phyloP scores from a whole-genome alignment of 306 rosid genomes.

The Medicago ruthenica region DNA sequence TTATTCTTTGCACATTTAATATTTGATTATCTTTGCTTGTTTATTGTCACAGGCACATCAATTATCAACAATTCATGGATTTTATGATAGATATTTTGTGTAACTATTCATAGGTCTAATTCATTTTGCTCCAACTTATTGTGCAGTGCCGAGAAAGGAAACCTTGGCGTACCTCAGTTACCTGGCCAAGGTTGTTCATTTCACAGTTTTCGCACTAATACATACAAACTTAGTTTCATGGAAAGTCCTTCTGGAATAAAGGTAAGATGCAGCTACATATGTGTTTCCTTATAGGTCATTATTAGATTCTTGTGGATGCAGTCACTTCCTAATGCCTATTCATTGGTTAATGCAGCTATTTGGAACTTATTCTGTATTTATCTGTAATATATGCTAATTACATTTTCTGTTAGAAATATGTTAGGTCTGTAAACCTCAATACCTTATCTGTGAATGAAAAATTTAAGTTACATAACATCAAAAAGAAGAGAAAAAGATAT shows the following conservation, averaged over 20 bases:
- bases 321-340: background rate
- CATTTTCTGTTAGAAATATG: slow-evolving; percentile 7
- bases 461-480: background rate
- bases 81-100: slow-evolving; percentile 15
- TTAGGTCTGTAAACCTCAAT: slow-evolving; percentile 5
- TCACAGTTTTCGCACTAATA: slow-evolving; percentile 90
- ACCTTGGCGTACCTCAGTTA: slow-evolving; percentile 94
- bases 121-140: slow-evolving; percentile 12
- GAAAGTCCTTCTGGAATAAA: slow-evolving; percentile 94
- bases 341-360: slow-evolving; percentile 17
- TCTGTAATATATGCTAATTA: slow-evolving; percentile 8
- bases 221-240: slow-evolving; percentile 95
- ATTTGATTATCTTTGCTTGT: slow-evolving; percentile 20
- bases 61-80: slow-evolving; percentile 24
- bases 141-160: slow-evolving; percentile 83
- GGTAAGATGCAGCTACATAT: slow-evolving; percentile 49
- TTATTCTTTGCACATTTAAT: slow-evolving; percentile 36
- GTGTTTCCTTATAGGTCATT: slow-evolving; percentile 26
- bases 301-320: slow-evolving; percentile 19
- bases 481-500: background rate
- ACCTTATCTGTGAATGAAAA: slow-evolving; percentile 6
- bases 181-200: slow-evolving; percentile 99
- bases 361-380: background rate
- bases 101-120: slow-evolving; percentile 4
- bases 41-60: background rate